These are phyloP conservation scores for Alliaria petiolata DNA, from an alignment of 345 rosid genomes.

Conservation along the genomic window DNA sequence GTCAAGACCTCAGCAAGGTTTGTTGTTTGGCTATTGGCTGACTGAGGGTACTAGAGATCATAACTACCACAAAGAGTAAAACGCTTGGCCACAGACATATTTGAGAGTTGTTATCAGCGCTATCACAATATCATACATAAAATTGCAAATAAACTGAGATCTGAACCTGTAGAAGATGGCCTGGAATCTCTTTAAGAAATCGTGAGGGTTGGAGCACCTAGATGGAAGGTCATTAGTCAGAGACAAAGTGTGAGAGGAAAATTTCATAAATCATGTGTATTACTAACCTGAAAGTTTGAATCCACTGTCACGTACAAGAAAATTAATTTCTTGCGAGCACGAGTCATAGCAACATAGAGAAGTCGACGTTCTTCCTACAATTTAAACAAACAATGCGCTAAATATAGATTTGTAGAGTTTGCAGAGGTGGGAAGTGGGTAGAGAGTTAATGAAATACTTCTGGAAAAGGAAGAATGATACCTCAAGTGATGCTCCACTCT, in stretches of 20 bases:
- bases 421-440: constrained; percentile 7
- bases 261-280: constrained; percentile 10
- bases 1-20: background rate
- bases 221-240: constrained; percentile 25
- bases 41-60: background rate
- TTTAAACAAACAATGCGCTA: constrained; percentile 13
- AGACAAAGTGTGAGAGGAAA: background rate
- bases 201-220: constrained; percentile 94
- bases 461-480: constrained; percentile 33
- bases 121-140: constrained; percentile 10
- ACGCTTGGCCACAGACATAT: background rate
- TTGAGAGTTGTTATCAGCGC: background rate
- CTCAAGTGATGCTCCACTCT: constrained; percentile 62
- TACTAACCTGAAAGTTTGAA: constrained; percentile 89
- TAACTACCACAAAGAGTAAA: background rate
- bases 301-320: constrained; percentile 77
- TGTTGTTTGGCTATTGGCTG: background rate
- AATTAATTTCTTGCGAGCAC: constrained; percentile 80
- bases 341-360: constrained; percentile 93
- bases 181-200: constrained; percentile 90
- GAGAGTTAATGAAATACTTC: background rate
- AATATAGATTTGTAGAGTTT: background rate
- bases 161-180: constrained; percentile 70
- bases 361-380: constrained; percentile 88
- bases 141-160: constrained; percentile 21